phyloP scores from a whole-genome alignment of 805 yeast genomes.

The Saitoella complicata region DNA sequence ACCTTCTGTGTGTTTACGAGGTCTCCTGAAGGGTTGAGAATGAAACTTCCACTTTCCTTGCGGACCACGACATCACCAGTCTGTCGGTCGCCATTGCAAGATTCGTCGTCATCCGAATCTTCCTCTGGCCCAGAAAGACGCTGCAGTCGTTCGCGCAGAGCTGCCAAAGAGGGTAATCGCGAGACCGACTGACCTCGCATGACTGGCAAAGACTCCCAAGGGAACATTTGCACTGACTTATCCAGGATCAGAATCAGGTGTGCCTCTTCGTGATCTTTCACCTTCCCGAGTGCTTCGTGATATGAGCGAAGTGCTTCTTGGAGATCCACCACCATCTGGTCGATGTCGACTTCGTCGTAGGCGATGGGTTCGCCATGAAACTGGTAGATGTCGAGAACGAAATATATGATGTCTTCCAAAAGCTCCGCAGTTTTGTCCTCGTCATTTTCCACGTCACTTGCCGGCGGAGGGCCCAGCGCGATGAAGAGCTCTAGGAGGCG shows the following conservation, averaged over 20 bases:
- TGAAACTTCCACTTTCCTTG: conserved; percentile 32
- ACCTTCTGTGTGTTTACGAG: conserved; percentile 45
- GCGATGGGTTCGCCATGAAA: conserved; percentile 51
- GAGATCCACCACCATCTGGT: conserved; percentile 33
- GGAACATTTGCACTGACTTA: conserved; percentile 47
- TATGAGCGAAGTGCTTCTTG: conserved; percentile 23
- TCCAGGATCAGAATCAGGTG: conserved; percentile 64
- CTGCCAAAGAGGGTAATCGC: conserved; percentile 52
- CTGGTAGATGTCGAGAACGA: conserved; percentile 41
- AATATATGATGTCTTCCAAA: conserved; percentile 48
- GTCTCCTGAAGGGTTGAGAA: conserved; percentile 76
- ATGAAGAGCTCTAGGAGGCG: conserved; percentile 36
- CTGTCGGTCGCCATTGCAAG: too few species aligned
- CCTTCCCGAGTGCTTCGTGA: conserved; percentile 5
- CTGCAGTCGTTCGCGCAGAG: conserved; percentile 22
- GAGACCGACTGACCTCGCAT: conserved; percentile 43
- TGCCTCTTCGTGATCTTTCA: conserved; percentile 12
- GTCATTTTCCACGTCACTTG: conserved; percentile 7
- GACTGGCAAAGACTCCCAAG: conserved; percentile 75
- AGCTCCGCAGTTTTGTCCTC: conserved; percentile 20
- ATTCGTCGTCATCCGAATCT: not conserved
- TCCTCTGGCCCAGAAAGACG: not conserved
- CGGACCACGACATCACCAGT: conserved; percentile 12
- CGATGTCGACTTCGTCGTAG: conserved; percentile 49
- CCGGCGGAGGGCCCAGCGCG: conserved; percentile 27